Conservation (phyloP, 2,329 filamentous ascomycete genomes). For the Alternaria dauci region DNA sequence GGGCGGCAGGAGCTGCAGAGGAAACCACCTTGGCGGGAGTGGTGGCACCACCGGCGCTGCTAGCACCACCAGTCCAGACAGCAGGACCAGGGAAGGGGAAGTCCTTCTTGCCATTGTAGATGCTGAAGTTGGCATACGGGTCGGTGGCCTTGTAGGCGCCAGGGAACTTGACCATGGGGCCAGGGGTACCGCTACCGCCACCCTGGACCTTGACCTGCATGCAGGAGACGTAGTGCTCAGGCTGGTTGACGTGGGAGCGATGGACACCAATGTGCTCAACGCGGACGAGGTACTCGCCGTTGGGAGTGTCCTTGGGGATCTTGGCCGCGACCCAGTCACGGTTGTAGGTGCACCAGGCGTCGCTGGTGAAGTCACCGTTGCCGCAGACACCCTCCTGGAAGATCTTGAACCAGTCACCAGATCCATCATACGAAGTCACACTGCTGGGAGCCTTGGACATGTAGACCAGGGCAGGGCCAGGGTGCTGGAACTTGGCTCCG, state of each 20-base stretch:
- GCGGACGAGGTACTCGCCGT: conserved; percentile 56
- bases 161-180: conserved; percentile 47
- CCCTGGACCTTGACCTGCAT: conserved; percentile 54
- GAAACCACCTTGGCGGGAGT: conserved; percentile 15
- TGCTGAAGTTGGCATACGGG: conserved; percentile 38
- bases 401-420: conserved; percentile 46
- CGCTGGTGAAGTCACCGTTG: conserved; percentile 26
- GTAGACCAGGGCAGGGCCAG: conserved; percentile 36
- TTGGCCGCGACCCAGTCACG: conserved; percentile 37
- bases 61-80: conserved; percentile 25
- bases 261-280: conserved; percentile 55
- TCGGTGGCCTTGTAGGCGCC: conserved; percentile 41
- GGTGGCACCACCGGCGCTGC: conserved; percentile 6
- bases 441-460: conserved; percentile 39
- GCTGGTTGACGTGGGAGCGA: conserved; percentile 38
- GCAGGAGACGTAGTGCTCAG: conserved; percentile 56
- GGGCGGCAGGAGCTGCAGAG: conserved; percentile 11
- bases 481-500: conserved; percentile 34
- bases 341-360: conserved; percentile 37
- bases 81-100: conserved; percentile 27
- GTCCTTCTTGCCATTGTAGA: conserved; percentile 33
- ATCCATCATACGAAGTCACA: conserved; percentile 31
- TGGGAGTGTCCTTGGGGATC: conserved; percentile 51
- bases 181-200: conserved; percentile 43
- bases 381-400: conserved; percentile 33